Evolutionary conservation across 176 grass and related monocot genomes (phyloP), one percentile per base, ranked within the genome.

Genomic region (Zoysia japonica): DNA sequence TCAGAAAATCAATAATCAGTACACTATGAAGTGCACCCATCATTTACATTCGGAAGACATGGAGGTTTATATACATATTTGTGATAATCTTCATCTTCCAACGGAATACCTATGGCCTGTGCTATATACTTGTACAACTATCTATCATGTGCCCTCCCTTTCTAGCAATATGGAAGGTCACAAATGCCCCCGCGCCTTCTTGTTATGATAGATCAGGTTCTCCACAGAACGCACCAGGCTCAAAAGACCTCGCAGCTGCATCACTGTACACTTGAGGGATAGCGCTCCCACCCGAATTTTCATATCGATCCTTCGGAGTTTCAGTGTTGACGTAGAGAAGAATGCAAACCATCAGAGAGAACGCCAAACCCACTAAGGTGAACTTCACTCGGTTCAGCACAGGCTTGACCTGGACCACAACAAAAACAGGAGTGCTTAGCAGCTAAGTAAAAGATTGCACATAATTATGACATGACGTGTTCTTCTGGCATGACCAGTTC

Each of bases 361-460:
- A 78, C 1, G 92, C 96, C 74, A 98, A 81, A 65, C 89, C 90
- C 50, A 98, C 70, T 52, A 98, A 67, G 47, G 96, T 94, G 74
- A 92, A 84, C 76, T 98, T 98, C 57, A 98, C 96, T 82, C 96
- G 89, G 78, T 76, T 92, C 69, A 98, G 71, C 74, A 98, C 87
- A 69, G 96, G 96, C 68, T 98, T 98, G 64, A 94, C 96, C 96
- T 94, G 86, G 50, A 77, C 3, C 41, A 68, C 52, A 68, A 70
- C 11, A 44, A 92, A 73, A 54, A 45, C 19, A 36, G 3, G 4
- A 64, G 28, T 47, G 4, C 0, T 77, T 54, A 68, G 13, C 20
- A 62, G 7, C 15, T 53, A 65, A 20, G 41, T 0, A 57, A 53
- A 54, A 45, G 43, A 17, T 82, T 61, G 3, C 37, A 36, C 12